phyloP scores from a whole-genome alignment of 345 rosid species.

The Limnanthes douglasii region DNA sequence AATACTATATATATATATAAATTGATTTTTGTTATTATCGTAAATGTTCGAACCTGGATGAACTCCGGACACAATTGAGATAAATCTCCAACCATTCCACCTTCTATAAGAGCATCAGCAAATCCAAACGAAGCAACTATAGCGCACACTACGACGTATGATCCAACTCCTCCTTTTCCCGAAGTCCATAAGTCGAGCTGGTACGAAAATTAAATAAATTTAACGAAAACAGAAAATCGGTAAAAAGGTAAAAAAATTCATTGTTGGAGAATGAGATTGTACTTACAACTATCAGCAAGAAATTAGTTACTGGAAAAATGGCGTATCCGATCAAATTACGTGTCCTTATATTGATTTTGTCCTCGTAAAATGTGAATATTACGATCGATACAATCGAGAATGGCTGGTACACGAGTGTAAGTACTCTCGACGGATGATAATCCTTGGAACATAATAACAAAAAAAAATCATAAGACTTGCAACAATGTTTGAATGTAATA shows the following conservation, averaged over 20 bases:
- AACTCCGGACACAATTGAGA: constrained; percentile 54
- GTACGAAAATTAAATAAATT: too few species aligned
- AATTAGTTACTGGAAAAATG: constrained; percentile 38
- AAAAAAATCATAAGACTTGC: neutral
- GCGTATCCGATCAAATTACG: constrained; percentile 58
- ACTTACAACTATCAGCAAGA: constrained; percentile 58
- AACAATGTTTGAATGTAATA: too few species aligned
- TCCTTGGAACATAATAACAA: constrained; percentile 18
- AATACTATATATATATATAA: too few species aligned
- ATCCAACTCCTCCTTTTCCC: constrained; percentile 61
- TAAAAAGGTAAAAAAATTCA: neutral
- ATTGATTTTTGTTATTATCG: too few species aligned
- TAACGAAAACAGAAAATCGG: neutral
- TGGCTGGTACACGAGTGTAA: constrained; percentile 77
- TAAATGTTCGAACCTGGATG: constrained; percentile 33
- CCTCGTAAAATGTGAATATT: constrained; percentile 44
- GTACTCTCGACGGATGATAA: constrained; percentile 66
- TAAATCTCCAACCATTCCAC: constrained; percentile 87
- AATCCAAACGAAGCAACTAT: constrained; percentile 52
- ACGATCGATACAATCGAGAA: constrained; percentile 48
- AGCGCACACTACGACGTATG: constrained; percentile 51
- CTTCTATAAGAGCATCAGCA: constrained; percentile 81
- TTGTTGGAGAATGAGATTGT: too few species aligned
- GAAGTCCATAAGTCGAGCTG: constrained; percentile 73
- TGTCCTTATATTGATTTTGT: constrained; percentile 45